Base-by-base conservation (phyloP, 257 asterid genomes). In the Capsicum rhomboideum region DNA sequence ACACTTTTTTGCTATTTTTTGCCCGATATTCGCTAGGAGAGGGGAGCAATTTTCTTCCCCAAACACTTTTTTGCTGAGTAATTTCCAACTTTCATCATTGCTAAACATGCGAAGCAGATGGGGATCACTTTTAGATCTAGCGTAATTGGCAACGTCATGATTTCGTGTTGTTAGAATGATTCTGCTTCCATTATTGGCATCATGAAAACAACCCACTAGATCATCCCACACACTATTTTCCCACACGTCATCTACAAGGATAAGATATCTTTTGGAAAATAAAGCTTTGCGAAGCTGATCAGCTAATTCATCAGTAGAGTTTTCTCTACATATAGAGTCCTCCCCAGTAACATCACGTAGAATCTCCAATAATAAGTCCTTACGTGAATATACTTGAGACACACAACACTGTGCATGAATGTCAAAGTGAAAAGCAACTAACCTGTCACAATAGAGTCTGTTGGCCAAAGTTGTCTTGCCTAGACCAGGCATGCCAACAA, bases 231-330 rank as follows among this genome's bases (percentile, higher is more conserved):
- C 77, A 6, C 13, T 11, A 55, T 44, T 2, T 7, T 42, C 75
- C 87, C 84, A 79, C 31, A 85, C 9, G 11, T 85, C 88, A 53
- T 85, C 83, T 1, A 85, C 4, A 6, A 85, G 83, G 34, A 85
- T 21, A 46, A 85, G 83, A 23, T 29, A 85, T 40, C 83, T 85
- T 37, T n/a, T 14, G 9, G 29, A 63, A 3, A 16, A 42, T 61
- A 86, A 63, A 54, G 37, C 0, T 74, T 13, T 81, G 23, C 29
- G 20, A 21, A 85, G 55, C 12, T 2, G 0, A 20, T 58, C 26
- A 9, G 49, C 85, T 16, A 81, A 61, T 10, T 72, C 75, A 10
- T 49, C 69, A 8, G 37, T 40, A 20, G 0, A 4, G n/a, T 9
- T 6, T 2, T 1, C 13, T 4, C 17, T 29, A 12, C 3, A 1